phyloP scores from a whole-genome alignment of 306 rosid species.

The Rubus idaeus region DNA sequence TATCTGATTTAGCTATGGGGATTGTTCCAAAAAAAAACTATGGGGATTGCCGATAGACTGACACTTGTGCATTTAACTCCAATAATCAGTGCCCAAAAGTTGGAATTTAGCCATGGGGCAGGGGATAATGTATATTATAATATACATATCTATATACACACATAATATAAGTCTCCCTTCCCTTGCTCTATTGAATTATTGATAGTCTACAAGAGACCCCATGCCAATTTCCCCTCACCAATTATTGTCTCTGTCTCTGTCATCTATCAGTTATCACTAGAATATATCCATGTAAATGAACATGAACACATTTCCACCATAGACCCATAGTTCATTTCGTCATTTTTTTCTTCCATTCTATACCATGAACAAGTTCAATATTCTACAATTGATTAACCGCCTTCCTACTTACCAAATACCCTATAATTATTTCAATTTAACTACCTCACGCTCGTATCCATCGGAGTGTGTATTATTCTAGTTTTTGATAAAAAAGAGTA shows the following conservation, averaged over 20 bases:
- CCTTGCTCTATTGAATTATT: too few relatives aligned
- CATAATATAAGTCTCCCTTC: too few relatives aligned
- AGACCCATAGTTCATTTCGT: neutral
- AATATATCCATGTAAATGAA: neutral
- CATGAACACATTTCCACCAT: neutral
- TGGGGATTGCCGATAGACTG: neutral
- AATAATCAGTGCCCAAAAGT: neutral
- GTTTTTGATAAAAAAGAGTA: too few relatives aligned
- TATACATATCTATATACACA: too few relatives aligned
- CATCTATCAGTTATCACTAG: neutral
- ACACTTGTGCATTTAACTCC: neutral
- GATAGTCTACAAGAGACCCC: neutral
- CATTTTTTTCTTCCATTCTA: neutral
- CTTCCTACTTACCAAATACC: too few relatives aligned
- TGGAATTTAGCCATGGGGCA: neutral
- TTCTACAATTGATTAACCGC: too few relatives aligned
- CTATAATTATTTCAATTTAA: too few relatives aligned
- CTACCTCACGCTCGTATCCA: too few relatives aligned
- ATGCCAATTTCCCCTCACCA: neutral
- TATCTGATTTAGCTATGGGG: neutral
- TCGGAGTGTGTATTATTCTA: too few relatives aligned
- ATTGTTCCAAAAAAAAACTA: too few relatives aligned
- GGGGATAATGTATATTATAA: neutral
- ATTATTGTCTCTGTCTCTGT: neutral
- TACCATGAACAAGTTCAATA: neutral